Evolutionary conservation across 371 early-diverging fungal genomes (phyloP).

Genomic region (Lichtheimia ramosa): DNA sequence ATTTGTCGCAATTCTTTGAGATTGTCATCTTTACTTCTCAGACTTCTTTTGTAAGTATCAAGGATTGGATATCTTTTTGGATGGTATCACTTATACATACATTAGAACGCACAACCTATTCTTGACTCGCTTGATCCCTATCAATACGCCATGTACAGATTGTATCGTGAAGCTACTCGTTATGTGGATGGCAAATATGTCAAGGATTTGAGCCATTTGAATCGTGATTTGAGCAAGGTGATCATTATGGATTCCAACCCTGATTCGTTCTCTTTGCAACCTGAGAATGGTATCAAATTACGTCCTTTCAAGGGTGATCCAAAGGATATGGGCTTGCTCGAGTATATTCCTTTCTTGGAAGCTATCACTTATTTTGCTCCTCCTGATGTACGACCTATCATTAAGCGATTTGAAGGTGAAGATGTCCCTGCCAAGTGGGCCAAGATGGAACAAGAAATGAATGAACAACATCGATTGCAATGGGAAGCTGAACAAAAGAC

Average conservation of each 20-base stretch:
- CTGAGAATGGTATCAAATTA: conserved; percentile 86
- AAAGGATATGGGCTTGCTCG: conserved; percentile 78
- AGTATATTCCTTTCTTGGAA: conserved; percentile 91
- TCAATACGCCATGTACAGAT: conserved; percentile 79
- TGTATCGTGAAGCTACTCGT: conserved; percentile 88
- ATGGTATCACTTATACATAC: background rate
- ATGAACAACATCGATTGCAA: conserved; percentile 59
- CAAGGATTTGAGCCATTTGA: conserved; percentile 90
- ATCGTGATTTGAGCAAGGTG: conserved; percentile 90
- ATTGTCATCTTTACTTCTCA: conserved; percentile 93
- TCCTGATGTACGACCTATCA: conserved; percentile 74
- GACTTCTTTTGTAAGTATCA: conserved; percentile 62
- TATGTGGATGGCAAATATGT: conserved; percentile 83
- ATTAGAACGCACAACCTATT: conserved; percentile 78
- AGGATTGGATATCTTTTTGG: background rate
- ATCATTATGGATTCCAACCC: conserved; percentile 91
- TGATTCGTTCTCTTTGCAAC: conserved; percentile 80
- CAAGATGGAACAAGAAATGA: conserved; percentile 68
- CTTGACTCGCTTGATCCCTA: conserved; percentile 90
- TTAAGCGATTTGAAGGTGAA: conserved; percentile 67
- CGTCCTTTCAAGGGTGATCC: conserved; percentile 88
- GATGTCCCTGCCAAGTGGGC: conserved; percentile 74
- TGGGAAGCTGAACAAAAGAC: conserved; percentile 74
- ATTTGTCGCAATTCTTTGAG: conserved; percentile 90
- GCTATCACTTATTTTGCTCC: conserved; percentile 65